Base-by-base conservation (phyloP, 2,329 filamentous ascomycete species). In the Plenodomus lindquistii region DNA sequence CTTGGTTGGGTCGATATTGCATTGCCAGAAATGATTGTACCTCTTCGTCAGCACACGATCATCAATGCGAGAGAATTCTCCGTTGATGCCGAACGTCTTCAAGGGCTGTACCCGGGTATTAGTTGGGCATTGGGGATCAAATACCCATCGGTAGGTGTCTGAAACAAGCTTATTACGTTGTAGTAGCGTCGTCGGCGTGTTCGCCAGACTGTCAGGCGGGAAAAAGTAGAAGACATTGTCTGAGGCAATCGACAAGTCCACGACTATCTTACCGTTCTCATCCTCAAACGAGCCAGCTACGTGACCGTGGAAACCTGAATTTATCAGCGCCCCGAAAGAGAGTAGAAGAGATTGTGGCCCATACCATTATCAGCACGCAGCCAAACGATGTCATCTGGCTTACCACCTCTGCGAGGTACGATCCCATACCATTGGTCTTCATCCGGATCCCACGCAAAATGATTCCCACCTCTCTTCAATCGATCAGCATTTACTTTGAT, bases 371-470 rank as follows among this genome's bases (percentile, higher is more conserved):
- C 75, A 8, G 77, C 76, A 20, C 77, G 62, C 42, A 81, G 73
- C 79, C 80, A 82, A 1, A 77, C 65, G 36, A 82, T 78, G 60
- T 83, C 80, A 50, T 80, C 78, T 0, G 75, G 72, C 54, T 78
- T 80, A 0, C 74, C 79, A 2, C 76, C 75, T 2, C 76, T 64
- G 7, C 81, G 71, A 2, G 80, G 80, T 2, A 82, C 79, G 13
- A 83, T 69, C 0, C 78, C 81, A 52, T 82, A 83, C 66, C 76
- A 78, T 59, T 82, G 79, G 56, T 82, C 79, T 60, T 82, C 79
- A 2, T 79, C 67, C 0, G 79, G 77, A 39, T 71, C 66, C 69
- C 70, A 75, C 0, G 72, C 71, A 54, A 73, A 75, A 43, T 74
- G 70, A 41, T 75, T 71, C 3, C 72, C 73, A 11, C 72, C 72